A percentile compares a stretch with the other conserved stretches of the same genome.
These are phyloP conservation scores for Flaveria ramosissima DNA, from an alignment of 129 eudicot genomes.

Conservation along the genomic window DNA sequence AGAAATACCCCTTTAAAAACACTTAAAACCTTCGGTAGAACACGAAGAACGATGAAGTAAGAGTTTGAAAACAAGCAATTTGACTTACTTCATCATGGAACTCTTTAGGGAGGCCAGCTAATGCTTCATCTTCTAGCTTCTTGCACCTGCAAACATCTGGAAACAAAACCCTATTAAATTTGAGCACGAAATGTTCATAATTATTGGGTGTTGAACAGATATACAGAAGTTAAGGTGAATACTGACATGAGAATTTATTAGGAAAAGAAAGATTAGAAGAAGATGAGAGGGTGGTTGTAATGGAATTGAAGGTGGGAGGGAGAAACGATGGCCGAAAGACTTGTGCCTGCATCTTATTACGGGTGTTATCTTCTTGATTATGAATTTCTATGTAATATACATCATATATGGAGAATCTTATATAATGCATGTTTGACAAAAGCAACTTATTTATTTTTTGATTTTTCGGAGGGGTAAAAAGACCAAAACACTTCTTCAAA, in stretches of 20 bases:
- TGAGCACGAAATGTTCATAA: not conserved
- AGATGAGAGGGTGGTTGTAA: conserved; percentile 16
- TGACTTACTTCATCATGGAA: conserved; percentile 80
- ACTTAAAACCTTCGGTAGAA: too few species aligned
- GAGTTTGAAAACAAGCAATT: not conserved
- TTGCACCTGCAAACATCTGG: conserved; percentile 59
- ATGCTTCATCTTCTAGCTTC: conserved; percentile 63
- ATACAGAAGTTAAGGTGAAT: not conserved
- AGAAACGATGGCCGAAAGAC: conserved; percentile 28
- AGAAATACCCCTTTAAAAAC: not conserved
- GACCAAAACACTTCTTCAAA: too few species aligned
- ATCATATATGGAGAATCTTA: too few species aligned
- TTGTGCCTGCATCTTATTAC: conserved; percentile 32
- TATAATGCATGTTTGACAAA: too few species aligned
- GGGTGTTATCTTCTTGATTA: conserved; percentile 3
- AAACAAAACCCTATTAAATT: conserved; percentile 19
- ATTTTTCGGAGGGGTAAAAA: too few species aligned
- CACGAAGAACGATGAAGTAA: not conserved
- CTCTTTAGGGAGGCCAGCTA: conserved; percentile 69
- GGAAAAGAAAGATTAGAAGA: conserved; percentile 28
- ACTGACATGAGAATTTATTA: conserved; percentile 22
- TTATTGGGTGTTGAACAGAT: not conserved
- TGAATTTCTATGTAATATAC: not conserved
- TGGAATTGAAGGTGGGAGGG: conserved; percentile 21
- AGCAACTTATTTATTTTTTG: too few species aligned